Conservation (phyloP, 106 monocot genomes). For the Ottelia alismoides region DNA sequence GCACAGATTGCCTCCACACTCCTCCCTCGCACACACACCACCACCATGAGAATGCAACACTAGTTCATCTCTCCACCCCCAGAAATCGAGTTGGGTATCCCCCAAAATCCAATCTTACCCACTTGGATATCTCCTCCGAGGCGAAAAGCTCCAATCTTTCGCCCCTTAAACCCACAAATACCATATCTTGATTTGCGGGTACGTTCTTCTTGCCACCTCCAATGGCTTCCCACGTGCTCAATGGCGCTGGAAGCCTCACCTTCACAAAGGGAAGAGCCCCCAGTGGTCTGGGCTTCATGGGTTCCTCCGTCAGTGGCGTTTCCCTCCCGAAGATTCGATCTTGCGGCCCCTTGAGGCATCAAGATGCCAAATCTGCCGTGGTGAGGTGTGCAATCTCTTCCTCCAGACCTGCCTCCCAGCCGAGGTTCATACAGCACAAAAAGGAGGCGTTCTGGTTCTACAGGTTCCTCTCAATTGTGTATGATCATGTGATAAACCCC, state of each 20-base stretch:
- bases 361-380: background rate
- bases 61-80: no score
- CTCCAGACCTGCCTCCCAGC: slow-evolving; percentile 60
- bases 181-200: no score
- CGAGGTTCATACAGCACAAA: slow-evolving; percentile 97
- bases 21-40: no score
- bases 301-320: slow-evolving; percentile 23
- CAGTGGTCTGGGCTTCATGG: slow-evolving; percentile 23
- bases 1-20: no score
- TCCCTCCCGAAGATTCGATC: slow-evolving; percentile 14
- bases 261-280: slow-evolving; percentile 16
- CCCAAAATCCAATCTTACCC: no score
- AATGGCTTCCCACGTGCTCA: slow-evolving; percentile 56
- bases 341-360: background rate
- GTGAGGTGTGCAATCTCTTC: slow-evolving; percentile 35
- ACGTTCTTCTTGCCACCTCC: background rate
- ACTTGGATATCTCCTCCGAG: no score
- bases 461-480: slow-evolving; percentile 82
- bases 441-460: slow-evolving; percentile 98
- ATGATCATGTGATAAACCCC: slow-evolving; percentile 91
- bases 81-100: no score
- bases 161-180: no score
- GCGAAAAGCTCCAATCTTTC: no score
- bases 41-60: no score
- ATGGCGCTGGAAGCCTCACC: slow-evolving; percentile 35